Evolutionary conservation across 169 alveolate species (phyloP), one percentile per base, ranked within the genome.

Genomic region (Plasmodium coatneyi): DNA sequence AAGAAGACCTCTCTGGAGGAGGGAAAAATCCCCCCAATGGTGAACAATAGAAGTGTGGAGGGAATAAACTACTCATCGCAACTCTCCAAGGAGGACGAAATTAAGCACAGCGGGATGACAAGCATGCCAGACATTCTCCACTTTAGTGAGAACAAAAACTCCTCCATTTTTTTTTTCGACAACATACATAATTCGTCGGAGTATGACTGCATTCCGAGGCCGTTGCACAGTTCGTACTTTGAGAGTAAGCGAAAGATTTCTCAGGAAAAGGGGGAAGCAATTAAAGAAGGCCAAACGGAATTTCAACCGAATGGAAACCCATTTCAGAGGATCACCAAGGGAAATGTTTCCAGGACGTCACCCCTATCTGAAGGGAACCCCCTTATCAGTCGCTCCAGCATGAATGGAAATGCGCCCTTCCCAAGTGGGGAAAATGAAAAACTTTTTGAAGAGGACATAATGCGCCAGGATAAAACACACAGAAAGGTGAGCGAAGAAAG

Each of bases 121-220:
- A 86, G 84, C 72, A 36, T 86, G 79, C 46, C 86, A 28, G 93
- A 86, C 3, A 52, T 86, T 9, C 39, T 86, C 25, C 76, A 56
- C 43, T 86, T 86, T 9, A 79, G 49, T 5, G 43, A 34, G 25
- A 41, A 86, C 30, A 86, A 84, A 22, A 84, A 86, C 32, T 30
- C 84, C 3, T n/a, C 84, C 22, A 60, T 86, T 76, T 54, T 86
- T 86, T 86, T 49, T 86, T 86, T 86, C 49, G 93, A 86, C 41
- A 86, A 86, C 16, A 52, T 86, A 25, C 32, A 86, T 78, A 86
- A 86, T 66, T 86, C 92, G 25, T 39, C 66, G 25, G 92, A 72
- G 56, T 34, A 84, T 74, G 76, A 43, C 30, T 28, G 36, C 12
- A 84, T 74, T 41, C 86, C 71, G 16, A 86, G 76, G 9, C 71